phyloP scores from a whole-genome alignment of 2,329 filamentous ascomycete genomes.

The Nannizziopsis barbatae region DNA sequence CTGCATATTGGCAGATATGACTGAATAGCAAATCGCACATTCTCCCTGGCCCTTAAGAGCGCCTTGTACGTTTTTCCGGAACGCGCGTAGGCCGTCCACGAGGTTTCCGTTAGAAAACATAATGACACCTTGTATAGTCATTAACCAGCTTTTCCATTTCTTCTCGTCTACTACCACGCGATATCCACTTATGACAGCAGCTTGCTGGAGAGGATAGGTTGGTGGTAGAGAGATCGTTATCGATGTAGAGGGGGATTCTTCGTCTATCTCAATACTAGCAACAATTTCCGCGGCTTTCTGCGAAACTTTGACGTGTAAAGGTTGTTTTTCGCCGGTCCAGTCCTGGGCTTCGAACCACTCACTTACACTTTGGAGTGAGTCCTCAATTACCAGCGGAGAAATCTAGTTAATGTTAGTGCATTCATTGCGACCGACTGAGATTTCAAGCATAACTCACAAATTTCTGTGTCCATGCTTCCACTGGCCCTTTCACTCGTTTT shows the following conservation, averaged over 20 bases:
- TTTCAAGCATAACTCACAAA: constrained; percentile 53
- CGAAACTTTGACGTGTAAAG: constrained; percentile 58
- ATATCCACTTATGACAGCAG: constrained; percentile 63
- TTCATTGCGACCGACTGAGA: background rate
- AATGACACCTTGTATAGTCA: constrained; percentile 81
- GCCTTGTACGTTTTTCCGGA: constrained; percentile 75
- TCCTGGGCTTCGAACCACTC: constrained; percentile 37
- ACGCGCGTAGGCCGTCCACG: constrained; percentile 74
- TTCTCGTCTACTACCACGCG: constrained; percentile 79
- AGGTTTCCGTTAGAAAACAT: constrained; percentile 84
- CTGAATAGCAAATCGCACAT: constrained; percentile 93
- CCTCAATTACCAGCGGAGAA: constrained; percentile 32
- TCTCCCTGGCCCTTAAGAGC: constrained; percentile 87
- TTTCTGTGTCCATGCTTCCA: constrained; percentile 77
- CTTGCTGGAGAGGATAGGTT: constrained; percentile 70
- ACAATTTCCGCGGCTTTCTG: constrained; percentile 62
- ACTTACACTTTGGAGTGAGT: constrained; percentile 31
- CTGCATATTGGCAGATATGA: constrained; percentile 78
- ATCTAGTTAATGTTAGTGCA: constrained; percentile 22
- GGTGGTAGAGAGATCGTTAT: constrained; percentile 70
- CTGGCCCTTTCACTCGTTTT: constrained; percentile 64
- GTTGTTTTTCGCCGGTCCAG: constrained; percentile 40
- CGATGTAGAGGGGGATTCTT: constrained; percentile 67
- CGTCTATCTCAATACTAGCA: constrained; percentile 78
- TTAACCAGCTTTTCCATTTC: constrained; percentile 87